Percentiles rank a stretch among this genome's conserved stretches.
phyloP scores from a whole-genome alignment of 1,284 basidiomycete genomes.

The Trametes versicolor region DNA sequence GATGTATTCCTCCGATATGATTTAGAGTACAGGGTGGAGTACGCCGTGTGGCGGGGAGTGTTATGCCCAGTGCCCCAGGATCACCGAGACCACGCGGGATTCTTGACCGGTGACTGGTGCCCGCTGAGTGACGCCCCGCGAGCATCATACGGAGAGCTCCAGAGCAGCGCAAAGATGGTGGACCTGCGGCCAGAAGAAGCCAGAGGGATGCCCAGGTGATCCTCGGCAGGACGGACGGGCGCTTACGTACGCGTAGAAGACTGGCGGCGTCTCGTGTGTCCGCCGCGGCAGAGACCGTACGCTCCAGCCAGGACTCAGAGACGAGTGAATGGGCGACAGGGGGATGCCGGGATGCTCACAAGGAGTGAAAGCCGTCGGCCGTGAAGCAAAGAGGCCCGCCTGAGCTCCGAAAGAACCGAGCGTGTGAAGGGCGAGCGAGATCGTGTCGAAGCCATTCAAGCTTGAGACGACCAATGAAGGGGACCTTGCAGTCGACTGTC shows the following conservation, averaged over 20 bases:
- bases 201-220: slow-evolving; percentile 5
- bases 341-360: background rate
- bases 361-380: background rate
- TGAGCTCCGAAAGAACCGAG: too few species aligned
- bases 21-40: slow-evolving; percentile 1
- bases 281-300: background rate
- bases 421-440: too few species aligned
- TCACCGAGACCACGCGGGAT: background rate
- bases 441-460: too few species aligned
- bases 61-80: background rate
- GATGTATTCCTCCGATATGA: background rate
- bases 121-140: background rate
- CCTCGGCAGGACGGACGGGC: background rate
- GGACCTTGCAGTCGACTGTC: too few species aligned
- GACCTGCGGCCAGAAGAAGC: slow-evolving; percentile 10
- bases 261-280: background rate
- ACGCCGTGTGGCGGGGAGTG: background rate
- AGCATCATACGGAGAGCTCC: background rate
- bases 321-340: background rate
- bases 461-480: too few species aligned
- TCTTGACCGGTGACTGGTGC: background rate
- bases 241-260: background rate
- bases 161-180: background rate
- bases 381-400: background rate
- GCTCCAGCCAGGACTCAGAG: background rate